Percentiles rank a stretch among this genome's conserved stretches.
Conservation (phyloP, 306 rosid species). For the Pachyrhizus erosus region DNA sequence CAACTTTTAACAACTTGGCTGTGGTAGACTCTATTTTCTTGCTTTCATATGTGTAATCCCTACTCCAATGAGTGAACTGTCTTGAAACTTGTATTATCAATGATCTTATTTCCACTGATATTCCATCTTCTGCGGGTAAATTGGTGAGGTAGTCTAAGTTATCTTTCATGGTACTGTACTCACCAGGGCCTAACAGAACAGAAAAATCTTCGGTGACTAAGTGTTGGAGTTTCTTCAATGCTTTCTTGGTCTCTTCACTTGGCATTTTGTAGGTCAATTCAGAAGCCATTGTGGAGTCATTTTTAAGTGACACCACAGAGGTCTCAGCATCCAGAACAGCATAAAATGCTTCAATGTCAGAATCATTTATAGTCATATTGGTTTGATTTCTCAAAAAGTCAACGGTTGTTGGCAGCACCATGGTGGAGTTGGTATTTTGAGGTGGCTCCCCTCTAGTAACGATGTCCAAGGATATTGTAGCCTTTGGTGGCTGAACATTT, state of each 20-base stretch:
- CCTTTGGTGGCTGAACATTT: not conserved
- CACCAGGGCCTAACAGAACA: not conserved
- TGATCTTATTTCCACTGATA: conserved; percentile 36
- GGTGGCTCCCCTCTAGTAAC: not conserved
- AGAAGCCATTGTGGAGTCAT: not conserved
- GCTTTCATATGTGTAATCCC: conserved; percentile 29
- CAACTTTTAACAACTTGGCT: conserved; percentile 23
- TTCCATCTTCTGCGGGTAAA: conserved; percentile 34
- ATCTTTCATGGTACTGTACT: conserved; percentile 18
- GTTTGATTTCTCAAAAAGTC: not conserved
- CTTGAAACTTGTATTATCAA: conserved; percentile 35
- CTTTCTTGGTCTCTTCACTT: conserved; percentile 32
- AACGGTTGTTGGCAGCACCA: not conserved
- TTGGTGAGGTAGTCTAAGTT: conserved; percentile 33
- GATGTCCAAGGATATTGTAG: not conserved
- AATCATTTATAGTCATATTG: conserved; percentile 12
- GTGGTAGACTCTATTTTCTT: conserved; percentile 19
- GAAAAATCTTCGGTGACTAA: conserved; percentile 38
- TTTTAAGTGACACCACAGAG: not conserved
- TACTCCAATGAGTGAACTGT: conserved; percentile 35
- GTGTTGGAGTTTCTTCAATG: conserved; percentile 24
- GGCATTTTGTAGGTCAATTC: conserved; percentile 10
- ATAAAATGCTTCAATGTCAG: conserved; percentile 46
- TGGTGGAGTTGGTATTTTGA: not conserved
- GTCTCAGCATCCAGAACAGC: conserved; percentile 41